phyloP scores from a whole-genome alignment of 305 asterid genomes.

The Fraxinus dipetala region DNA sequence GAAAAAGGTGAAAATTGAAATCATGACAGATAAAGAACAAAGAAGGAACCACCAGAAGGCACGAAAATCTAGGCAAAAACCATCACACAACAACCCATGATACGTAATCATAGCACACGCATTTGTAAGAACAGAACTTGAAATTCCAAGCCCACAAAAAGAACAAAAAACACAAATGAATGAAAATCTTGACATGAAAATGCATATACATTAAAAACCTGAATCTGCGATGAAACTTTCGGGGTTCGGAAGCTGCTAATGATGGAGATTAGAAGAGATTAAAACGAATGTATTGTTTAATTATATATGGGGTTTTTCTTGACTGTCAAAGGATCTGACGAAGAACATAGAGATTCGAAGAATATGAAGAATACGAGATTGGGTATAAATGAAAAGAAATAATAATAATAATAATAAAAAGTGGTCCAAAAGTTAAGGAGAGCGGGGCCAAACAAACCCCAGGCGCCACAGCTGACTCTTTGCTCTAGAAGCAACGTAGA shows the following conservation, averaged over 20 bases:
- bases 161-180: neutral
- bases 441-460: constrained; percentile 20
- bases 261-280: neutral
- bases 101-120: neutral
- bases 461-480: constrained; percentile 16
- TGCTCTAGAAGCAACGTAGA: neutral
- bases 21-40: neutral
- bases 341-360: neutral
- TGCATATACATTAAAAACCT: neutral
- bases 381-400: neutral
- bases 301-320: neutral
- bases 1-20: neutral
- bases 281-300: neutral
- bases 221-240: neutral
- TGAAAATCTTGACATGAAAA: neutral
- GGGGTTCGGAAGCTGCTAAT: neutral
- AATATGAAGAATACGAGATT: neutral
- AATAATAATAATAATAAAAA: neutral
- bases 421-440: neutral
- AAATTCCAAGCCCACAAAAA: neutral
- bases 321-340: neutral
- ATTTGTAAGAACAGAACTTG: neutral
- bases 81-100: neutral
- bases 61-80: neutral
- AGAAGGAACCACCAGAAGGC: neutral